Base-by-base conservation (phyloP, 352 stramenopile species). In the Phytophthora ramorum region DNA sequence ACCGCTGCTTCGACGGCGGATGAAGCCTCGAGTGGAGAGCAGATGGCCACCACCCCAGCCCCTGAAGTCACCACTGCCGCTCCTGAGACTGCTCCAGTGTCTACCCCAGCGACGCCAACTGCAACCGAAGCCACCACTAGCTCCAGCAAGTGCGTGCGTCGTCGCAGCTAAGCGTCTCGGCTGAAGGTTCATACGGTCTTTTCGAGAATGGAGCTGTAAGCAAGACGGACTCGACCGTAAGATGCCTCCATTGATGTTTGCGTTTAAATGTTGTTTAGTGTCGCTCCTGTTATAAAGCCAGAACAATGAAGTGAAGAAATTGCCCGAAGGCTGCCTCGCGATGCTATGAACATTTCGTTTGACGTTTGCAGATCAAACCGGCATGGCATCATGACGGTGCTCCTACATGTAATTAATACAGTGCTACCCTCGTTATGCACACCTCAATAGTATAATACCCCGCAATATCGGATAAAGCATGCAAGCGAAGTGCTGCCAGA, bases 101-200 rank as follows among this genome's bases (percentile, higher is more conserved):
- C 30, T n/a, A 43, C 44, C 0, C 46, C 38, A 7, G 28, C 58
- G 4, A 47, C 58, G 2, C 19, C 37, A 17, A 45, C 48, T 28
- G n/a, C 43, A 4, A 49, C 50, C 10, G 59, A 55, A 35, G 32
- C 41, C 16, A 6, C 9, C 16, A 47, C 30, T 22, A 53, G 35
- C 35, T 41, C 54, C 19, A 32, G 52, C 32, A 67, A 62, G 49
- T 67, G 59, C 17, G 41, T 67, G 26, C 41, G 59, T 47, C 58
- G 58, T 19, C 59, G 59, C 28, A 22, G 20, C 20, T 67, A 55
- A 67, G 14, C 34, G n/a, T 34, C 7, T 34, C 0, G 35, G 16
- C 34, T 7, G 35, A 17, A 41, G 35, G 13, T 4, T 41, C 4
- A 17, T 41, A 41, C 35, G 7, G 17, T 41, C 35, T 41, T 41